Evolutionary conservation across 225 moss, liverwort and hornwort species (phyloP), one percentile per base, ranked within the genome.

Genomic region (Rhytidiadelphus loreus): DNA sequence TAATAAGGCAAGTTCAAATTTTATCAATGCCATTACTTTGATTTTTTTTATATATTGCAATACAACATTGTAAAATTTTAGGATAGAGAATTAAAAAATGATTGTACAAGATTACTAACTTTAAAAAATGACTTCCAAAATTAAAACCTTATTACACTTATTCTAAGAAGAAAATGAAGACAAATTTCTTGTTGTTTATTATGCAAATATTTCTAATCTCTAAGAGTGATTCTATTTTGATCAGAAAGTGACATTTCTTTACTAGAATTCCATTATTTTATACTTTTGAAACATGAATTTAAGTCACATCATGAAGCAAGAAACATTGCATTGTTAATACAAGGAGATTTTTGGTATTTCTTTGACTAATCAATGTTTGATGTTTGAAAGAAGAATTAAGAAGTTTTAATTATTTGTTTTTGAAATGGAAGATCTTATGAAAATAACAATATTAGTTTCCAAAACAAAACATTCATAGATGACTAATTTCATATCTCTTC

Each of bases 261-360:
- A 56, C 1, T n/a, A 16, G 2, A 56, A n/a, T 25, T n/a, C 0
- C 2, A 10, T 8, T 37, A 6, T 15, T n/a, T 52, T 16, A 10
- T 11, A 6, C 2, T 3, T 37, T 39, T 7, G 3, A 28, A 57
- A 26, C 2, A 39, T 78, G 18, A 24, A 57, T 26, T n/a, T 11
- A 78, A 17, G 6, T 16, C 39, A 26, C 7, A 25, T 7, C 10
- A 57, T 56, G 25, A 57, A 39, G 39, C 3, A 16, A 0, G n/a
- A 39, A 78, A n/a, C 15, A 77, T 37, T 37, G 7, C n/a, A n/a
- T n/a, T n/a, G 26, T n/a, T 25, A 11, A n/a, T 17, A 9, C 11
- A 56, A n/a, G 25, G 16, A 17, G 10, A 21, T 16, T 25, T 7
- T 20, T 52, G 8, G 28, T 3, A 52, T 76, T n/a, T 55, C 7